Evolutionary conservation across 1,284 basidiomycete genomes (phyloP).

Genomic region (Trametes versicolor): DNA sequence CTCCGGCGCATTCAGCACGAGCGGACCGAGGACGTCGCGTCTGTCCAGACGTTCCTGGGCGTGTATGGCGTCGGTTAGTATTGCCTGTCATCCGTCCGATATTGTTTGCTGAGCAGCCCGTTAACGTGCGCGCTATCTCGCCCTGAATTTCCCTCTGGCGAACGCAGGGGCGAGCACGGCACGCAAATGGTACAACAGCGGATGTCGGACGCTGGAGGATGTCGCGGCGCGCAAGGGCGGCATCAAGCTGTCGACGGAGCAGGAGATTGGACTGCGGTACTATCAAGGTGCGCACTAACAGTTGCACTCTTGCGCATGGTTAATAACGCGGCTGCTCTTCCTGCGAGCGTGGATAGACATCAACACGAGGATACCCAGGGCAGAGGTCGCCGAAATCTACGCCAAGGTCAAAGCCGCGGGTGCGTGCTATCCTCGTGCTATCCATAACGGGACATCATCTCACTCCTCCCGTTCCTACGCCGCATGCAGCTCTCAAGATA

Average conservation of each 20-base stretch:
- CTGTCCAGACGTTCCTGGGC: constrained; percentile 69
- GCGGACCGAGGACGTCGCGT: constrained; percentile 65
- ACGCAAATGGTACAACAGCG: constrained; percentile 76
- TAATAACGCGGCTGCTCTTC: not conserved
- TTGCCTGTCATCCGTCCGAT: not conserved
- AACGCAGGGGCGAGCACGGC: constrained; percentile 68
- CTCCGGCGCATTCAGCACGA: constrained; percentile 70
- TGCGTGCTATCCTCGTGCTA: constrained; percentile 40
- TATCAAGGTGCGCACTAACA: constrained; percentile 69
- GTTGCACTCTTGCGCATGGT: too few species aligned
- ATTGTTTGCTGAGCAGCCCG: not conserved
- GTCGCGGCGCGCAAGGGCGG: constrained; percentile 65
- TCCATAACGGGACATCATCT: not conserved
- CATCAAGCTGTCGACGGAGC: constrained; percentile 68
- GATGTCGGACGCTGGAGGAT: constrained; percentile 84
- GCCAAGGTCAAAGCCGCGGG: constrained; percentile 76
- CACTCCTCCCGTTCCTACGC: not conserved
- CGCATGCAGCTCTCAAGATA: constrained; percentile 64
- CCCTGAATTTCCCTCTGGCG: not conserved
- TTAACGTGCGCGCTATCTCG: not conserved
- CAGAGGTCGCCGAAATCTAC: constrained; percentile 80
- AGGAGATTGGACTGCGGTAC: constrained; percentile 80
- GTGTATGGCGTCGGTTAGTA: constrained; percentile 87
- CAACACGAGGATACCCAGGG: constrained; percentile 84
- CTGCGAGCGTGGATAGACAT: constrained; percentile 61